Percentiles rank a stretch among this genome's conserved stretches.
Evolutionary conservation across 352 stramenopile genomes (phyloP).

Genomic region (Phytophthora syringae): DNA sequence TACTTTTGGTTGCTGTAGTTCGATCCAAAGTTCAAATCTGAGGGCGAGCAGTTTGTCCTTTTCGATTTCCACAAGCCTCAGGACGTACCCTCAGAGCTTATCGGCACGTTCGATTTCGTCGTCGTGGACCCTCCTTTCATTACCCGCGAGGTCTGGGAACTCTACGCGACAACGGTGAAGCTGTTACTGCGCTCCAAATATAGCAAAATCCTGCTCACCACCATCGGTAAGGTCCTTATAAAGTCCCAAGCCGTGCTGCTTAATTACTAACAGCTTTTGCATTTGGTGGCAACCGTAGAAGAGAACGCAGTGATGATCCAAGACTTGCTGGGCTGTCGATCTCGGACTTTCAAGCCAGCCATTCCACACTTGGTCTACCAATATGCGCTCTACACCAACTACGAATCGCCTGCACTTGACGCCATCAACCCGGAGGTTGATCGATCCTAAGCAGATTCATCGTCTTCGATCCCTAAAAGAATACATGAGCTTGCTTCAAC

Average conservation of each 20-base stretch:
- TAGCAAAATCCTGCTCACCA: constrained; percentile 89
- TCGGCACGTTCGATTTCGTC: constrained; percentile 89
- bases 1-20: constrained; percentile 54
- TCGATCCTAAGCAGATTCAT: not conserved
- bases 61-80: constrained; percentile 93
- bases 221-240: constrained; percentile 67
- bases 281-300: constrained; percentile 37
- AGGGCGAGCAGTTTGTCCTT: constrained; percentile 71
- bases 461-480: not conserved
- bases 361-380: constrained; percentile 97
- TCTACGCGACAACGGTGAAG: constrained; percentile 78
- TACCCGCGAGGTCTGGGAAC: constrained; percentile 92
- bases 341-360: constrained; percentile 81
- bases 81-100: constrained; percentile 58
- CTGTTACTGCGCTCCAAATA: constrained; percentile 64
- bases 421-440: constrained; percentile 79
- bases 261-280: not conserved
- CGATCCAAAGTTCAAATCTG: constrained; percentile 80
- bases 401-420: constrained; percentile 67
- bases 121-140: constrained; percentile 97
- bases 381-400: constrained; percentile 94
- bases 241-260: not conserved
- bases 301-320: constrained; percentile 91
- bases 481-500: too few species aligned
- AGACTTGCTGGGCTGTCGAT: constrained; percentile 79